Evolutionary conservation across 805 yeast genomes (phyloP).

Genomic region (Saccharomycopsis olivae): DNA sequence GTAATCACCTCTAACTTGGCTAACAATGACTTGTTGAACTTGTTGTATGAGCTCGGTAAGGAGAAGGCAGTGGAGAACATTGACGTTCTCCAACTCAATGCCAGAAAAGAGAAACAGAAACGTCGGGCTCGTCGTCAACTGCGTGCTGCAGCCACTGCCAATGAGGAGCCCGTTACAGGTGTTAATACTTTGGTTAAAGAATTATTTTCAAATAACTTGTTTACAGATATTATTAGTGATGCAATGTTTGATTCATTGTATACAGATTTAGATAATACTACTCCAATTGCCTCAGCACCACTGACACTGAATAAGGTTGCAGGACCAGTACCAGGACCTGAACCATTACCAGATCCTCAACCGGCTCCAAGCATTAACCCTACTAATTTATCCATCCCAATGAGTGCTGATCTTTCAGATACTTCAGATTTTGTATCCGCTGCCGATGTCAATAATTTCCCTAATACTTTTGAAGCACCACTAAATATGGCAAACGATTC

Average conservation of each 20-base stretch:
- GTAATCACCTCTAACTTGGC: constrained; percentile 39
- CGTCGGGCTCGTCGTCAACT: background rate
- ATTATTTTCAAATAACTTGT: constrained; percentile 10
- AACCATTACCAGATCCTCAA: too few species aligned
- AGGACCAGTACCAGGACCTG: too few species aligned
- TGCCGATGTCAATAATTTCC: background rate
- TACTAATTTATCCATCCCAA: background rate
- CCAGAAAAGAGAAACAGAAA: constrained; percentile 4
- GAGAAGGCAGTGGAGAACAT: constrained; percentile 32
- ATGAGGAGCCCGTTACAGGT: background rate
- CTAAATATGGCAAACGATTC: background rate
- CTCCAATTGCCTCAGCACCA: background rate
- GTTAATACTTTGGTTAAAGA: constrained; percentile 10
- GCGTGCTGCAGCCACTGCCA: background rate
- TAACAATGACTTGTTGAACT: constrained; percentile 41
- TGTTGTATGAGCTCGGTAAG: constrained; percentile 43
- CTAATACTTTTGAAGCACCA: background rate
- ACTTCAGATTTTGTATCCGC: background rate
- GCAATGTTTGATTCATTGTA: background rate
- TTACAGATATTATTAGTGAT: constrained; percentile 11
- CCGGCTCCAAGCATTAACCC: background rate
- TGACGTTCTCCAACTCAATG: constrained; percentile 14
- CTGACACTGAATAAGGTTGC: too few species aligned
- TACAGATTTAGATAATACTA: background rate
- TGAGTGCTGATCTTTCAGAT: too few species aligned